phyloP scores from a whole-genome alignment of 306 rosid species.

The Pyrus pyrifolia region DNA sequence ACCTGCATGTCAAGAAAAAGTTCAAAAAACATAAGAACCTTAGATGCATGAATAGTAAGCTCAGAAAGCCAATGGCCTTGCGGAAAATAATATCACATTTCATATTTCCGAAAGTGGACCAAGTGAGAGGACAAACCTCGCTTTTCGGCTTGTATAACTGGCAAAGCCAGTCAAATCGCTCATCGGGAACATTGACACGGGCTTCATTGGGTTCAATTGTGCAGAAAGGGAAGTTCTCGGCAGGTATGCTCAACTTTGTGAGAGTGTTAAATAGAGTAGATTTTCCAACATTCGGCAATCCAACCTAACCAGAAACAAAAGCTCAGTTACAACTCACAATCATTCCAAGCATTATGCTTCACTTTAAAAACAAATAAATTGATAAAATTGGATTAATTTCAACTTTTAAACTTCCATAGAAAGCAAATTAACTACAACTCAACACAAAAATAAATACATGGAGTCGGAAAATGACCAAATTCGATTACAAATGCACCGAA shows the following conservation, averaged over 20 bases:
- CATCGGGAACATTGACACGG: slow-evolving; percentile 86
- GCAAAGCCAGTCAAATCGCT: slow-evolving; percentile 97
- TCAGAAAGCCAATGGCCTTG: background rate
- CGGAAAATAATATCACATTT: background rate
- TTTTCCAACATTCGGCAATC: slow-evolving; percentile 98
- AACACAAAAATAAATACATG: background rate
- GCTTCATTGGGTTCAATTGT: slow-evolving; percentile 99
- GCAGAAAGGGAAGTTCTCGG: slow-evolving; percentile 98
- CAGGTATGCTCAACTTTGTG: slow-evolving; percentile 85
- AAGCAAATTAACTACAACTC: background rate
- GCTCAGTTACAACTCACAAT: too few relatives aligned
- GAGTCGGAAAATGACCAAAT: background rate
- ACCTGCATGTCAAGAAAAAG: slow-evolving; percentile 34
- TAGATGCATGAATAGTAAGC: background rate
- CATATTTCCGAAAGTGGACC: background rate
- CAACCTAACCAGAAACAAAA: slow-evolving; percentile 54
- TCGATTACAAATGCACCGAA: background rate
- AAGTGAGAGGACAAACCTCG: slow-evolving; percentile 45
- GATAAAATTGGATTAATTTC: too few relatives aligned
- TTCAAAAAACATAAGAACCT: background rate
- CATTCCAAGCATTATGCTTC: too few relatives aligned
- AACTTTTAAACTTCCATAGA: background rate
- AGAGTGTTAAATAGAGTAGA: slow-evolving; percentile 95
- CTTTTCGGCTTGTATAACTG: slow-evolving; percentile 85
- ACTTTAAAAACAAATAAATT: background rate